These are phyloP conservation scores for Phytophthora palmivora DNA, from an alignment of 352 stramenopile species.

Conservation along the genomic window DNA sequence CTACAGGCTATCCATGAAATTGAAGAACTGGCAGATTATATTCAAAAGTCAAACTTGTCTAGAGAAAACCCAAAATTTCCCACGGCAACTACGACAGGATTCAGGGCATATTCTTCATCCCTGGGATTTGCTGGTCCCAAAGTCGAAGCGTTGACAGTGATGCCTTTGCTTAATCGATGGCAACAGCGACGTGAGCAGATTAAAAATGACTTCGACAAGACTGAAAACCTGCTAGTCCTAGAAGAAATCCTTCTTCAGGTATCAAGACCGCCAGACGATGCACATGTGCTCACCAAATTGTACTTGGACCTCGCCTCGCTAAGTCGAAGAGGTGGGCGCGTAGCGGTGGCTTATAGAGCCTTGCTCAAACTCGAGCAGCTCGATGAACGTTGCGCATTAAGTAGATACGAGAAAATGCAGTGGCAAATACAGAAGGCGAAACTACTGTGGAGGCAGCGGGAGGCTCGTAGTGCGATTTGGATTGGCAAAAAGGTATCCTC, in stretches of 20 bases:
- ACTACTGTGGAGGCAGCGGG: conserved; percentile 78
- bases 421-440: conserved; percentile 85
- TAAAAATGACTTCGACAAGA: conserved; percentile 61
- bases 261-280: conserved; percentile 28
- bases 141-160: conserved; percentile 9
- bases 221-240: conserved; percentile 64
- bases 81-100: conserved; percentile 15
- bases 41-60: conserved; percentile 10
- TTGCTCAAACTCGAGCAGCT: conserved; percentile 72
- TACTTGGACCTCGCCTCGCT: conserved; percentile 63
- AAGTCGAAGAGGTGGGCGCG: conserved; percentile 69
- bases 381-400: conserved; percentile 38
- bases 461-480: conserved; percentile 78
- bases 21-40: conserved; percentile 47
- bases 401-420: conserved; percentile 51
- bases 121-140: conserved; percentile 3
- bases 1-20: conserved; percentile 72
- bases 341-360: conserved; percentile 73
- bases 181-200: conserved; percentile 48
- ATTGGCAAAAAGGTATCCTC: conserved; percentile 61
- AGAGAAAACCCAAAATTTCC: background rate
- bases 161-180: conserved; percentile 55
- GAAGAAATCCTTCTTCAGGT: conserved; percentile 69
- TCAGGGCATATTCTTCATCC: conserved; percentile 9
- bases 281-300: conserved; percentile 50